Conservation (phyloP, 352 stramenopile species). For the Hyaloperonospora arabidopsidis region DNA sequence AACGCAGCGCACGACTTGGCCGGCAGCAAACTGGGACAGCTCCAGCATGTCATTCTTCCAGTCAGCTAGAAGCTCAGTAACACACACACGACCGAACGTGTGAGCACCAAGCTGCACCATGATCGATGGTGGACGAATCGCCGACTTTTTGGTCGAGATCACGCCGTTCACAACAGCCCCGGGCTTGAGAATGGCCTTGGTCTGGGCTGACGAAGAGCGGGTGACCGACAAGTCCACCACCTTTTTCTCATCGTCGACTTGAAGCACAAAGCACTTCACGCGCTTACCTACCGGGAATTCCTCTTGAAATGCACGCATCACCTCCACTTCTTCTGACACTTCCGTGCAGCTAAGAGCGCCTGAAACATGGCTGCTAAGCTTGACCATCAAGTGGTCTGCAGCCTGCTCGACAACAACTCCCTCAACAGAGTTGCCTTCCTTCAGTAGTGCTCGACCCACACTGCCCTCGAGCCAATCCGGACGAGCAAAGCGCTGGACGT, state of each 20-base stretch:
- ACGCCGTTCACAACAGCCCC: conserved; percentile 62
- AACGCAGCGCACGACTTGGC: conserved; percentile 65
- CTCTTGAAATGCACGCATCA: conserved; percentile 52
- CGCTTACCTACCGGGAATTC: conserved; percentile 74
- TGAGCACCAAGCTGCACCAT: conserved; percentile 80
- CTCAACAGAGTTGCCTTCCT: conserved; percentile 43
- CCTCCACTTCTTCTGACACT: conserved; percentile 50
- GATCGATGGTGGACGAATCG: conserved; percentile 66
- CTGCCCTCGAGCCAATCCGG: conserved; percentile 73
- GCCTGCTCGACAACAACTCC: conserved; percentile 70
- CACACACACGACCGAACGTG: conserved; percentile 70
- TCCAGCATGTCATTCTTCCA: conserved; percentile 71
- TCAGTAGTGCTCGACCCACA: conserved; percentile 56
- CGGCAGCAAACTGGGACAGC: conserved; percentile 51
- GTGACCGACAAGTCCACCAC: conserved; percentile 65
- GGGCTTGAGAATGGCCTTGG: conserved; percentile 31
- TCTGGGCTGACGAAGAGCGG: conserved; percentile 25
- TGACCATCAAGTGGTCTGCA: conserved; percentile 45
- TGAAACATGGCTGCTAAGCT: conserved; percentile 66
- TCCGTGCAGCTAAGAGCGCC: conserved; percentile 58
- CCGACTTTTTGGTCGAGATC: conserved; percentile 64
- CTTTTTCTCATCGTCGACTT: conserved; percentile 67
- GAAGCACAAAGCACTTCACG: conserved; percentile 55
- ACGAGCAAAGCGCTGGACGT: conserved; percentile 43
- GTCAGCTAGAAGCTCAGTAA: conserved; percentile 64